Evolutionary conservation across 2,329 filamentous ascomycete species (phyloP), one percentile per base, ranked within the genome.

Genomic region (Scorias spongiosa): DNA sequence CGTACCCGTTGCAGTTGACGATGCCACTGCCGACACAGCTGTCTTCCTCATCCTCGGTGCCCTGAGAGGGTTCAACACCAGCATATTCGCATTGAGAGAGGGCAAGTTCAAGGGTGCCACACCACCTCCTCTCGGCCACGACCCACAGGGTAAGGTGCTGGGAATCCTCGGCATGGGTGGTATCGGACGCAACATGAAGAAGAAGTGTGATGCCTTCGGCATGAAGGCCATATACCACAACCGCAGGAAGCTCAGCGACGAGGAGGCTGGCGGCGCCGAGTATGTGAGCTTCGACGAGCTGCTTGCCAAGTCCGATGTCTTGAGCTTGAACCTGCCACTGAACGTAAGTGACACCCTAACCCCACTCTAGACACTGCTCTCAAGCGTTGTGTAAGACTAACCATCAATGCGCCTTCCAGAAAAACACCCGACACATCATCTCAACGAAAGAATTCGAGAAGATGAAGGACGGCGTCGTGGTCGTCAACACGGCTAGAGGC

Each of bases 161-260:
- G 85, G 85, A 0, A 86, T 93, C 47, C 61, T 93, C 36, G 85
- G 85, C 6, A 89, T 91, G 84, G 85, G 85, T 15, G 84, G 85
- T 2, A 91, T 93, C 48, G 85, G 86, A 0, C 69, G 80, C 30
- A 85, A 86, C 55, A 63, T 91, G 53, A 84, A 81, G 57, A 74
- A 68, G 58, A 87, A 87, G 63, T 81, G 80, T 2, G 70, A 75
- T 43, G 81, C 71, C 0, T 88, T 93, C 57, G 82, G 80, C 10
- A 87, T 91, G 81, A 72, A 63, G 38, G 70, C 84, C 10, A 71
- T 79, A 41, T 91, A 93, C 55, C 70, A 86, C 56, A 91, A 91
- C 59, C 76, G 85, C 7, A 72, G 66, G 1, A 62, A 68, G 53
- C 62, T 91, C 50, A 65, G 63, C 14, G 66, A 71, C 1, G 76